Percentiles rank a stretch among this genome's conserved stretches.
phyloP scores from a whole-genome alignment of 208 protist genomes.

The Crithidia sp. region DNA sequence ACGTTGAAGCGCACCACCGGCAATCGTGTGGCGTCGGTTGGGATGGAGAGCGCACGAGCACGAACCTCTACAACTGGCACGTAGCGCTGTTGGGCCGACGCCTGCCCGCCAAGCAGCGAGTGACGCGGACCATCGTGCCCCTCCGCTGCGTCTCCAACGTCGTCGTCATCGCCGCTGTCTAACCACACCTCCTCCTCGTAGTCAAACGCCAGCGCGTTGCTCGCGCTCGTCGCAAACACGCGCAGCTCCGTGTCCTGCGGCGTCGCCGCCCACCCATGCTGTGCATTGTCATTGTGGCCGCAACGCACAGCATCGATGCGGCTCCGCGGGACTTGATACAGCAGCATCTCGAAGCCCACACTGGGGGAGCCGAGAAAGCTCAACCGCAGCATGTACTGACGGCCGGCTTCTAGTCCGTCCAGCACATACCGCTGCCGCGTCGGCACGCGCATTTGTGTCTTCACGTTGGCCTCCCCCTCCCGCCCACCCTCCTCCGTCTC shows the following conservation, averaged over 20 bases:
- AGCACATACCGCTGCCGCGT: slow-evolving; percentile 44
- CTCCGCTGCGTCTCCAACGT: neutral
- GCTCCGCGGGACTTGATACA: slow-evolving; percentile 34
- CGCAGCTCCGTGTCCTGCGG: slow-evolving; percentile 52
- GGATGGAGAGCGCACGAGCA: slow-evolving; percentile 21
- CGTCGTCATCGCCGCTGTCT: slow-evolving; percentile 11
- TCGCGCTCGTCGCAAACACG: slow-evolving; percentile 24
- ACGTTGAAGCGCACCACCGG: slow-evolving; percentile 38
- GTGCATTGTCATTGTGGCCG: neutral
- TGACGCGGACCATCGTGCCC: neutral
- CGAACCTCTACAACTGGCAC: slow-evolving; percentile 43
- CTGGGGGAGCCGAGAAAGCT: slow-evolving; percentile 50
- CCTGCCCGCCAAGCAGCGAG: neutral
- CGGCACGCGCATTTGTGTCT: slow-evolving; percentile 6
- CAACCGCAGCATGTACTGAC: slow-evolving; percentile 42
- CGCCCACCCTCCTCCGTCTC: neutral
- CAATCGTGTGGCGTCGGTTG: slow-evolving; percentile 27
- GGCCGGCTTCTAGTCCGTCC: slow-evolving; percentile 10
- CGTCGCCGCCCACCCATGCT: slow-evolving; percentile 1
- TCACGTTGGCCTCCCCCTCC: neutral
- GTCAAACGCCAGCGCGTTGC: slow-evolving; percentile 24
- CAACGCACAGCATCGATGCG: neutral
- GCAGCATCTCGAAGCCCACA: slow-evolving; percentile 42
- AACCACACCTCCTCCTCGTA: slow-evolving; percentile 32
- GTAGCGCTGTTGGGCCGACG: neutral